Conservation (phyloP, 2,329 filamentous ascomycete species). For the Fusarium sp. region DNA sequence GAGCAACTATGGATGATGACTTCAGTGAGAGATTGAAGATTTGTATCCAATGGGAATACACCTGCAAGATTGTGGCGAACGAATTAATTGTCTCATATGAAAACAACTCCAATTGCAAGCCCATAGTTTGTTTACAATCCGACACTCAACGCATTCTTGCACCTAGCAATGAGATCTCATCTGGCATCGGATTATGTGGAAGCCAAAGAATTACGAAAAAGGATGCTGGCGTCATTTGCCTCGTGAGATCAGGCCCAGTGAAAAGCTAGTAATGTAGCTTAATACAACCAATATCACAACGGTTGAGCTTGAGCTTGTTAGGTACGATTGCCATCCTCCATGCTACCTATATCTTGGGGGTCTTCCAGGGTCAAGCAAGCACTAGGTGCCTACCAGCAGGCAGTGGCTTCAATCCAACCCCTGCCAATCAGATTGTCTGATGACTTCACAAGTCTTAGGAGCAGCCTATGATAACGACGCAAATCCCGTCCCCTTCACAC, state of each 20-base stretch:
- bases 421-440: conserved; percentile 27
- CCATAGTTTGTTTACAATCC: background rate
- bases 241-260: conserved; percentile 3
- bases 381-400: background rate
- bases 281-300: background rate
- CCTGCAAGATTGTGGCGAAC: background rate
- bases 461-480: conserved; percentile 34
- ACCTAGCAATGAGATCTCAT: background rate
- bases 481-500: conserved; percentile 10
- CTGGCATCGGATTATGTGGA: background rate
- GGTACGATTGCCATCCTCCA: background rate
- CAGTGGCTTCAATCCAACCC: background rate
- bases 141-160: background rate
- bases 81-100: conserved; percentile 1
- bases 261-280: background rate
- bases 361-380: background rate
- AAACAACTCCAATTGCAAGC: background rate
- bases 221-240: conserved; percentile 11
- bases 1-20: background rate
- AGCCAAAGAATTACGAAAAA: background rate
- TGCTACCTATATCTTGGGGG: background rate
- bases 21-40: background rate
- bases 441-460: conserved; percentile 29
- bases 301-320: conserved; percentile 2
- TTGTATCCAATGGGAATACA: background rate